Evolutionary conservation across 306 rosid species (phyloP).

Genomic region (Pueraria montana): DNA sequence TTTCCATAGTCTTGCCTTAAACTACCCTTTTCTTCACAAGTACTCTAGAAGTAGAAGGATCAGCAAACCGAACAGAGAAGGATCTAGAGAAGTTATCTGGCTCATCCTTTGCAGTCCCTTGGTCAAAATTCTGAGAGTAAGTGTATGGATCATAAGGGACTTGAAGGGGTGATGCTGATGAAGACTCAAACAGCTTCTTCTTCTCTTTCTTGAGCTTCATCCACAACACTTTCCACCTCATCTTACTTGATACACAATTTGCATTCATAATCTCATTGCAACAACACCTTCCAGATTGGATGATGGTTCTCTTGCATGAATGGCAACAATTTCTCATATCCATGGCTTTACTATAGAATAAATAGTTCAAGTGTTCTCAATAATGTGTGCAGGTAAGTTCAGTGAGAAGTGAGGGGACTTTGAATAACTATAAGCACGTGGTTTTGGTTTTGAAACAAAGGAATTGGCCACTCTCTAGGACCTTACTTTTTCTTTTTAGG

Average conservation of each 20-base stretch:
- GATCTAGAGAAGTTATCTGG: slow-evolving; percentile 63
- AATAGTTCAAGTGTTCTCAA: neutral
- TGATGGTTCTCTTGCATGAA: slow-evolving; percentile 50
- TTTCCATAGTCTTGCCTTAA: slow-evolving; percentile 6
- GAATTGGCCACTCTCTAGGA: slow-evolving; percentile 1
- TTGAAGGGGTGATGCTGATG: slow-evolving; percentile 35
- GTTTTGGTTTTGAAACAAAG: neutral
- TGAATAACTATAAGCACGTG: slow-evolving; percentile 11
- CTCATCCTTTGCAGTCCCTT: slow-evolving; percentile 54
- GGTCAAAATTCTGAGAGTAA: slow-evolving; percentile 71
- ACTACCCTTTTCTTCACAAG: slow-evolving; percentile 31
- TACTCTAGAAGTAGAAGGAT: slow-evolving; percentile 54
- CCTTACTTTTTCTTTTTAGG: slow-evolving; percentile 18
- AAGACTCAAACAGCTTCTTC: slow-evolving; percentile 52
- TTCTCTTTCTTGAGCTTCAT: slow-evolving; percentile 57
- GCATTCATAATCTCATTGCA: slow-evolving; percentile 22
- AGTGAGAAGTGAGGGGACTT: neutral
- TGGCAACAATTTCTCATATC: slow-evolving; percentile 53
- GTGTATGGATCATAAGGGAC: slow-evolving; percentile 57
- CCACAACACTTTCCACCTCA: slow-evolving; percentile 53
- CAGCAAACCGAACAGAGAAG: slow-evolving; percentile 48
- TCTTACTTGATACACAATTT: slow-evolving; percentile 34
- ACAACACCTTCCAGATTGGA: slow-evolving; percentile 47
- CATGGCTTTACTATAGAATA: slow-evolving; percentile 39
- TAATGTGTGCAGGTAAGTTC: neutral